Evolutionary conservation across 1,139 yeast genomes (phyloP).

Genomic region (Yamadazyma buinensis): DNA sequence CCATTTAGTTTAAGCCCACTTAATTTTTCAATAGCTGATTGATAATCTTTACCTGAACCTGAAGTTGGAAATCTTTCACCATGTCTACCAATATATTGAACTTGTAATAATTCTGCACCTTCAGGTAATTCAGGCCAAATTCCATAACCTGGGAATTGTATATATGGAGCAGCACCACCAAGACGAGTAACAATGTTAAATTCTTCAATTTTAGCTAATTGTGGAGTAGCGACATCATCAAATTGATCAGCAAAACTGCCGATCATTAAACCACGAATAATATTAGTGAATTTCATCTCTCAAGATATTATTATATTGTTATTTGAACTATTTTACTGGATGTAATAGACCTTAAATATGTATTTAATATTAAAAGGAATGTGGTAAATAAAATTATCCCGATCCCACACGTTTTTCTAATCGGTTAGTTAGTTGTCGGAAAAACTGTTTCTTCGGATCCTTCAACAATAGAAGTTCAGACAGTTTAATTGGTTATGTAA

Average conservation of each 20-base stretch:
- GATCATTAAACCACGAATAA: constrained; percentile 3
- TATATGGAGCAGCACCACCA: constrained; percentile 48
- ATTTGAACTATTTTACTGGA: too few species aligned
- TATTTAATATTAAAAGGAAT: too few species aligned
- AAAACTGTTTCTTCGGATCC: too few species aligned
- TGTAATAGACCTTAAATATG: too few species aligned
- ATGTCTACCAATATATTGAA: constrained; percentile 62
- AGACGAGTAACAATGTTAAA: constrained; percentile 41
- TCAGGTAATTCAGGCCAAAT: constrained; percentile 46
- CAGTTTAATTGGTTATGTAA: too few species aligned
- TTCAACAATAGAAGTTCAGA: too few species aligned
- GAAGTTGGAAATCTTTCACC: constrained; percentile 68
- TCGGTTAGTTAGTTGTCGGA: too few species aligned
- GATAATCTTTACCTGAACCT: constrained; percentile 23
- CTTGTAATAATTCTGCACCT: constrained; percentile 57
- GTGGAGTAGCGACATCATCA: constrained; percentile 5
- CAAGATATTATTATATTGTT: too few species aligned
- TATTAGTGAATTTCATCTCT: constrained; percentile 4
- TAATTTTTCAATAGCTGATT: constrained; percentile 15
- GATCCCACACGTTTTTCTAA: too few species aligned
- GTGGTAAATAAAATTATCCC: too few species aligned
- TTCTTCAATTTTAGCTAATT: constrained; percentile 27
- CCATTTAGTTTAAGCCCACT: constrained; percentile 21
- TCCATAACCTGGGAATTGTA: constrained; percentile 43
- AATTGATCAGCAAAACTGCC: constrained; percentile 2